A percentile compares a stretch with the other conserved stretches of the same genome.
Conservation (phyloP, 2,329 filamentous ascomycete genomes). For the Beauveria scarabaeidicola region DNA sequence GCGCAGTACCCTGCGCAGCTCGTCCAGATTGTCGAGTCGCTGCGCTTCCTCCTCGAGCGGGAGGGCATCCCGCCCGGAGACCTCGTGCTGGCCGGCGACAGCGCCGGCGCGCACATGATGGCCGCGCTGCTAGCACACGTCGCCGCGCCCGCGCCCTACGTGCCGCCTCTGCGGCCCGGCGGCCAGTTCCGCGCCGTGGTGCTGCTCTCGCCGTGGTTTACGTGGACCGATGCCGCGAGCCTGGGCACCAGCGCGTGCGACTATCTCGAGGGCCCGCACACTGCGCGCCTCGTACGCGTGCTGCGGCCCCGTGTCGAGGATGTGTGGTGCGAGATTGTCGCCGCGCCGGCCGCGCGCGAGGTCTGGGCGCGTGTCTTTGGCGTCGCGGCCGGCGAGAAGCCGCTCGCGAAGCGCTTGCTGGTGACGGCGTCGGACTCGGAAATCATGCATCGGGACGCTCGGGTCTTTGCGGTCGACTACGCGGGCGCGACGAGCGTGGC, state of each 20-base stretch:
- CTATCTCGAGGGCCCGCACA: conserved; percentile 10
- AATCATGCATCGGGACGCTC: conserved; percentile 6
- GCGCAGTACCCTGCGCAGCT: conserved; percentile 18
- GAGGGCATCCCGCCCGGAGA: conserved; percentile 8
- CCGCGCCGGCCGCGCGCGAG: background rate
- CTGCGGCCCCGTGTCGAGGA: conserved; percentile 4
- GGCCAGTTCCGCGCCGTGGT: conserved; percentile 12
- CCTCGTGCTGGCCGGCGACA: conserved; percentile 17
- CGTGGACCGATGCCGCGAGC: conserved; percentile 13
- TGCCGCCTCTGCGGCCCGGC: conserved; percentile 4
- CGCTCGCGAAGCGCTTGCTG: conserved; percentile 8
- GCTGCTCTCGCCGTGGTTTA: conserved; percentile 16
- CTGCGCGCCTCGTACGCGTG: background rate
- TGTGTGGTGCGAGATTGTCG: conserved; percentile 8
- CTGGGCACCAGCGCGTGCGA: conserved; percentile 15
- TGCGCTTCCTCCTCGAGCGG: conserved; percentile 15
- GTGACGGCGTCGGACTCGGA: conserved; percentile 3
- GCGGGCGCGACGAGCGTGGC: conserved; percentile 1
- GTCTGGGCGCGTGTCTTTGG: conserved; percentile 9
- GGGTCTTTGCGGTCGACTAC: background rate
- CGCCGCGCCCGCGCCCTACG: conserved; percentile 14
- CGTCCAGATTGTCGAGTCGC: conserved; percentile 15
- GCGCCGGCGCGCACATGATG: conserved; percentile 17
- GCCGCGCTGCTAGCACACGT: conserved; percentile 16
- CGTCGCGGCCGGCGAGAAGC: background rate